Percentiles rank a stretch among this genome's conserved stretches.
Conservation (phyloP, 1,284 basidiomycete genomes). For the Trichosporon coremiiforme region DNA sequence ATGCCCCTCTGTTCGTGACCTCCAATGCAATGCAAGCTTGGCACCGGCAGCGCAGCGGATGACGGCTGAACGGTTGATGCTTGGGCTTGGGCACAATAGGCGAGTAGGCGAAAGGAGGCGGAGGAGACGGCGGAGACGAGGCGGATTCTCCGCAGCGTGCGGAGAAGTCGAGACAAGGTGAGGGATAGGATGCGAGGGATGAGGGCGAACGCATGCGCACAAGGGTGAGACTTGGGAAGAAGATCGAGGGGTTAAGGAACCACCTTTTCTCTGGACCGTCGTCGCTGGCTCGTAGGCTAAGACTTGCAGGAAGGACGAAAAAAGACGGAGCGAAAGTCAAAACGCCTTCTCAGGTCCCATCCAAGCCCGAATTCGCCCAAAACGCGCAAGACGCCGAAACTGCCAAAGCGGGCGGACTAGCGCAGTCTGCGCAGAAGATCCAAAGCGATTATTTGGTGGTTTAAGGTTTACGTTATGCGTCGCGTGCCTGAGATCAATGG, state of each 20-base stretch:
- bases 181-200: too few relatives aligned
- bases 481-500: background rate
- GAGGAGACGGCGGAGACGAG: background rate
- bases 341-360: background rate
- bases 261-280: background rate
- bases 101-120: background rate
- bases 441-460: background rate
- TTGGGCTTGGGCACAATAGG: background rate
- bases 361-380: background rate
- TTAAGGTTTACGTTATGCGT: slow-evolving; percentile 1
- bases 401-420: background rate
- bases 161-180: background rate
- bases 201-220: too few relatives aligned
- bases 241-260: background rate
- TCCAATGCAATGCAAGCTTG: background rate
- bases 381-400: background rate
- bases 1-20: background rate
- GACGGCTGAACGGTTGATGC: background rate
- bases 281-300: background rate
- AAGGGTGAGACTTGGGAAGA: background rate
- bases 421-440: background rate
- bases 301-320: background rate
- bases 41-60: background rate
- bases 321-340: background rate
- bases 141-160: background rate